Evolutionary conservation across 495 filamentous ascomycete genomes (phyloP).

Genomic region (Lasiosphaeris hirsuta): DNA sequence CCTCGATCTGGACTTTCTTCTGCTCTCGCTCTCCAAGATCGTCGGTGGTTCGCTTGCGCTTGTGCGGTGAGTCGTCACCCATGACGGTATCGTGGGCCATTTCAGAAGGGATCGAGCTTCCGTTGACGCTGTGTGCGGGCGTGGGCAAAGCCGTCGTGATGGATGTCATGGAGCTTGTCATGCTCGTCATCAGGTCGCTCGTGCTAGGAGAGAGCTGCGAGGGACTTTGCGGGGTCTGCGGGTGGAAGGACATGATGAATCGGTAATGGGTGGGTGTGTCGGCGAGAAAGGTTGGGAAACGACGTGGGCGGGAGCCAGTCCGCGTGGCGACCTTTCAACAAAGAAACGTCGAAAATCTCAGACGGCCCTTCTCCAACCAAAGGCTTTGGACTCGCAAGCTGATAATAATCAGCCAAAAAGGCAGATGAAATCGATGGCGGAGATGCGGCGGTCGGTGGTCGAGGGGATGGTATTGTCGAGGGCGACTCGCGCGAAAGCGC

Average conservation of each 20-base stretch:
- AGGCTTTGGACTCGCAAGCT: not conserved
- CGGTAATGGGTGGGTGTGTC: slow-evolving; percentile 17
- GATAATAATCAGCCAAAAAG: slow-evolving; percentile 8
- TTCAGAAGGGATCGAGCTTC: slow-evolving; percentile 43
- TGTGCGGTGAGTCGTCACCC: slow-evolving; percentile 44
- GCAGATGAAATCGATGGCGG: slow-evolving; percentile 28
- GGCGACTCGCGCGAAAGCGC: slow-evolving; percentile 42
- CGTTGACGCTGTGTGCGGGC: slow-evolving; percentile 58
- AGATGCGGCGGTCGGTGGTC: slow-evolving; percentile 15
- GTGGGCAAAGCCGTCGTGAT: slow-evolving; percentile 46
- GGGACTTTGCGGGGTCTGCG: slow-evolving; percentile 58
- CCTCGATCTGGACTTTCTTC: slow-evolving; percentile 55
- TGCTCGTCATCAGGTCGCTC: slow-evolving; percentile 42
- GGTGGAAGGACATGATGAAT: slow-evolving; percentile 53
- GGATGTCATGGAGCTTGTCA: slow-evolving; percentile 43
- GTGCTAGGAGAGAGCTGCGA: slow-evolving; percentile 49
- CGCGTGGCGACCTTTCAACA: slow-evolving; percentile 19
- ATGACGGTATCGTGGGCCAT: slow-evolving; percentile 39
- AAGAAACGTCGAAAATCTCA: slow-evolving; percentile 21
- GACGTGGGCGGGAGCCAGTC: slow-evolving; percentile 8
- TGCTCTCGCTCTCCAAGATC: slow-evolving; percentile 47
- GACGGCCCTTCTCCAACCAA: not conserved
- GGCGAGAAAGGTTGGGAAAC: slow-evolving; percentile 19
- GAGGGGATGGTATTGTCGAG: slow-evolving; percentile 32
- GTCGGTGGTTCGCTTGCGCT: slow-evolving; percentile 52